A percentile compares a stretch with the other conserved stretches of the same genome.
Conservation (phyloP, 495 filamentous ascomycete genomes). For the Tuber magnatum region DNA sequence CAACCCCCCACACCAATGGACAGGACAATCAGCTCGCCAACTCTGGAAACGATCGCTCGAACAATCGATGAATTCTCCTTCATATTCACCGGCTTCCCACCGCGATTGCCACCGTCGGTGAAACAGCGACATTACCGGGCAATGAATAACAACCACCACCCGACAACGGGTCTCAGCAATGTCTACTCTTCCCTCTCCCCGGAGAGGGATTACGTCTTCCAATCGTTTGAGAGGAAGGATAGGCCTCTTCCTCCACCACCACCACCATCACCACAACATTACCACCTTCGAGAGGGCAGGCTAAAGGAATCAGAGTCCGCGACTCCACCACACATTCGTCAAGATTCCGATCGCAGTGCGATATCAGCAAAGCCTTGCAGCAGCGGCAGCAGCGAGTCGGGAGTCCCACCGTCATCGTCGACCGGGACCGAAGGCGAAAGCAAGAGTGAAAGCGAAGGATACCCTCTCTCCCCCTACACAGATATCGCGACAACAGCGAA, state of each 20-base stretch:
- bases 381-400: conserved; percentile 21
- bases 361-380: conserved; percentile 19
- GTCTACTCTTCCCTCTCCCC: conserved; percentile 20
- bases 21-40: not conserved
- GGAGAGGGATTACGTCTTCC: conserved; percentile 29
- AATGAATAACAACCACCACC: not conserved
- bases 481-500: not conserved
- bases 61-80: conserved; percentile 31
- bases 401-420: conserved; percentile 12
- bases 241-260: conserved; percentile 2
- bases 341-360: conserved; percentile 14
- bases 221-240: conserved; percentile 13
- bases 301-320: conserved; percentile 20
- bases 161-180: conserved; percentile 13
- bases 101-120: conserved; percentile 15
- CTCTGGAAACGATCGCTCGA: conserved; percentile 17
- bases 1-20: not conserved
- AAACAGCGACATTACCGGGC: conserved; percentile 8
- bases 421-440: too few species aligned
- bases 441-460: not conserved
- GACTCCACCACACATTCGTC: conserved; percentile 26
- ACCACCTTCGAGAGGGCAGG: conserved; percentile 23
- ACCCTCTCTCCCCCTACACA: not conserved
- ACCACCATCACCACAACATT: conserved; percentile 3
- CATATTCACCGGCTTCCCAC: conserved; percentile 27